phyloP scores from a whole-genome alignment of 768 basidiomycete species.

The Sarcodon sp. region DNA sequence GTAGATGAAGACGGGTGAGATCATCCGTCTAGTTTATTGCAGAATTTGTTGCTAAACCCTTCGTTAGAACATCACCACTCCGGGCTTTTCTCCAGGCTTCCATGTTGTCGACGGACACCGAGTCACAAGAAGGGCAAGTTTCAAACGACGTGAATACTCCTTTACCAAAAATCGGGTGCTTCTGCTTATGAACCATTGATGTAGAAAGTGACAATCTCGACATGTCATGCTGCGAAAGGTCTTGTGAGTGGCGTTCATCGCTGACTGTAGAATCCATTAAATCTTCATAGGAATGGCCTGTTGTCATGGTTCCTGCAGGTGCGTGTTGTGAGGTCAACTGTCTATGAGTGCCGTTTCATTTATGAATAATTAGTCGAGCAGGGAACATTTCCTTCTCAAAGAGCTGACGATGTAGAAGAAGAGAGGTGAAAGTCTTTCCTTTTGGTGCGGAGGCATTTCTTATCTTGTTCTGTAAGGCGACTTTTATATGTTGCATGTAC shows the following conservation, averaged over 20 bases:
- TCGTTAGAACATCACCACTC: conserved; percentile 33
- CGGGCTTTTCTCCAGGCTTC: conserved; percentile 67
- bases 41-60: not conserved
- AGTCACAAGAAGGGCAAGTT: conserved; percentile 41
- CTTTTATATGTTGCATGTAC: conserved; percentile 86
- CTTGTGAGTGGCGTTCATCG: conserved; percentile 15
- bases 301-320: conserved; percentile 73
- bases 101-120: conserved; percentile 72
- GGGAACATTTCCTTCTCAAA: conserved; percentile 65
- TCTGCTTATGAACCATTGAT: not conserved
- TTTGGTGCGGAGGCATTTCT: not conserved
- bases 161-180: not conserved
- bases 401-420: conserved; percentile 66
- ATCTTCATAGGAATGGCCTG: conserved; percentile 57
- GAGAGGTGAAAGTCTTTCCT: conserved; percentile 41
- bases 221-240: conserved; percentile 85
- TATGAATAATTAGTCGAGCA: conserved; percentile 39
- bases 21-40: not conserved
- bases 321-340: conserved; percentile 3
- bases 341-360: not conserved
- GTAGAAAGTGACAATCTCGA: conserved; percentile 75
- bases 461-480: conserved; percentile 33
- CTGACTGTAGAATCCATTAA: too few species aligned
- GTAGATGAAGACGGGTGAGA: conserved; percentile 5
- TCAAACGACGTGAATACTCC: conserved; percentile 24